Conservation (phyloP, 2,329 filamentous ascomycete species). For the Alternaria triticina region DNA sequence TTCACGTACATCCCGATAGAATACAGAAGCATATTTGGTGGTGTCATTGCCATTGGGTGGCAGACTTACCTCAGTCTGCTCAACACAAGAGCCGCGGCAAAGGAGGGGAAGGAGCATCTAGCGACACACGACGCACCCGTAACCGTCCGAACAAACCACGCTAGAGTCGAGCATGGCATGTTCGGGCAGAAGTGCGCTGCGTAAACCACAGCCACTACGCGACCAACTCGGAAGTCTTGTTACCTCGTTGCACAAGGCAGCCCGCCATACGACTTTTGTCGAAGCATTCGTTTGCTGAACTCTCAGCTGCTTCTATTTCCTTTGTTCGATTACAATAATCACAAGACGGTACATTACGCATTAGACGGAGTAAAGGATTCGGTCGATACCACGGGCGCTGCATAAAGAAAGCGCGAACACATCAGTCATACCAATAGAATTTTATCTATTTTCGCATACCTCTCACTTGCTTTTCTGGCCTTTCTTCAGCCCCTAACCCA, state of each 20-base stretch:
- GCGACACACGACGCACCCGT: slow-evolving; percentile 3
- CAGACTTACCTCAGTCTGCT: slow-evolving; percentile 87
- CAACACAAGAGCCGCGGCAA: slow-evolving; percentile 73
- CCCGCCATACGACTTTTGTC: background rate
- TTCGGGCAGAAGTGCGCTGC: slow-evolving; percentile 26
- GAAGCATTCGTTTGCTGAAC: slow-evolving; percentile 2
- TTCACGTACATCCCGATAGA: slow-evolving; percentile 84
- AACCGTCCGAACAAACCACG: background rate
- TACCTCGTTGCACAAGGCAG: background rate
- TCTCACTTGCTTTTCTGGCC: background rate
- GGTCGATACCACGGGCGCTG: slow-evolving; percentile 8
- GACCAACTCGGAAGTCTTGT: background rate
- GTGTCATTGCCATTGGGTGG: slow-evolving; percentile 83
- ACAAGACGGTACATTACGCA: slow-evolving; percentile 5
- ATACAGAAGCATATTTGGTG: slow-evolving; percentile 78
- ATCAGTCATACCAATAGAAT: slow-evolving; percentile 1
- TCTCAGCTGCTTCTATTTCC: slow-evolving; percentile 4
- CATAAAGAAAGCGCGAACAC: background rate
- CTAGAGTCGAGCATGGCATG: slow-evolving; percentile 1
- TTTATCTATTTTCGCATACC: background rate
- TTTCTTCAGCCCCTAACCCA: background rate
- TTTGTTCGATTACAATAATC: slow-evolving; percentile 10
- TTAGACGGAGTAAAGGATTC: slow-evolving; percentile 16
- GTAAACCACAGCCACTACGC: background rate
- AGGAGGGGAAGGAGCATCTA: slow-evolving; percentile 49